Evolutionary conservation across 257 asterid genomes (phyloP), one percentile per base, ranked within the genome.

Genomic region (Datura wrightii): DNA sequence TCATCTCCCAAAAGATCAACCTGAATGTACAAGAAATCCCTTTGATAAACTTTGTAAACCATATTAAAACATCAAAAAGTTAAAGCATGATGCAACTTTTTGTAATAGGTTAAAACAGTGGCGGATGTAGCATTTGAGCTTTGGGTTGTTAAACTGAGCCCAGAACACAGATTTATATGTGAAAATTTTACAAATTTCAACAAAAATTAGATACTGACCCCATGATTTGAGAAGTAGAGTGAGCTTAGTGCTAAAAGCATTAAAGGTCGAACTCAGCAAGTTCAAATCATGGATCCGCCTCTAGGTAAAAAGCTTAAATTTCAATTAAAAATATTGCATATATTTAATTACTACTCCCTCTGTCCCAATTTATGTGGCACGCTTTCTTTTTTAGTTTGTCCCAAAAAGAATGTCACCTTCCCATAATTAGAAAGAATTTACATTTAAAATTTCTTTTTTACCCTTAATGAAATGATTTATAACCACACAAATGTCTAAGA

Each of bases 1-100:
- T 96, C 93, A 88, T 96, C 98, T 60, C 98, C 99, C 90, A 96
- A 90, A 79, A 93, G 96, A 90, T 96, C 99, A 83, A 96, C 99
- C 99, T 96, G 95, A 85, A 87, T 66, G 24, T 81, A 34, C 80
- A 82, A 82, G 13, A 62, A 58, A 85, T 13, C 54, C 50, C 65
- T 36, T 37, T 76, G 0, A 53, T 50, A 1, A 76, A 31, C 81
- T 76, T 48, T 0, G 13, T 50, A 76, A 74, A 48, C 44, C 0
- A 1, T 44, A 24, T 19, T 74, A 48, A 74, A 50, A 1, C 44
- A 13, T 44, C 56, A 44, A 44, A 42, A 71, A 44, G 79, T 71
- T n/a, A n/a, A 42, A 71, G 79, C 10, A 71, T 71, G 79, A 71
- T 71, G 56, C 79, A 44, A 5, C n/a, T 44, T 71, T 69, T 9